phyloP scores from a whole-genome alignment of 2,329 filamentous ascomycete genomes.

The Chaetomiaceae sp. region DNA sequence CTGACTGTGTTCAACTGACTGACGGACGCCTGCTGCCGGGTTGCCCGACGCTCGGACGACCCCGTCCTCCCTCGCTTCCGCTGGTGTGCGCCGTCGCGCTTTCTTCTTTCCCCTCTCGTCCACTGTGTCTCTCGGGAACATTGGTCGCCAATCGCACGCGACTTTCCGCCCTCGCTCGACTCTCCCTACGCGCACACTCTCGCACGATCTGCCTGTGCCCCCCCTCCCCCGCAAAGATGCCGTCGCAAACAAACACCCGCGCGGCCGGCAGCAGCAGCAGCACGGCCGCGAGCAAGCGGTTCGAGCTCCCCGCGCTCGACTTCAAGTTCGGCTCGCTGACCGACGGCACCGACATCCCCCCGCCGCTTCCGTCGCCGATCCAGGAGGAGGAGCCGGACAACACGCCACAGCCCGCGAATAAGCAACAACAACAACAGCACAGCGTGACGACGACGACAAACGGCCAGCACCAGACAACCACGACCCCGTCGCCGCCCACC shows the following conservation, averaged over 20 bases:
- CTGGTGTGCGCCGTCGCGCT: not conserved
- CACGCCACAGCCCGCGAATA: slow-evolving; percentile 24
- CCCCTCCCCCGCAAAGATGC: slow-evolving; percentile 19
- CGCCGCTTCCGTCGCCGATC: slow-evolving; percentile 50
- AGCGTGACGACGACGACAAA: slow-evolving; percentile 31
- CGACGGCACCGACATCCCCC: slow-evolving; percentile 55
- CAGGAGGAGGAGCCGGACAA: slow-evolving; percentile 42
- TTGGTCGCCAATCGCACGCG: not conserved
- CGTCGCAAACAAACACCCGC: slow-evolving; percentile 24
- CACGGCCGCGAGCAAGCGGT: slow-evolving; percentile 29
- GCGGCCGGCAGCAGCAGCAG: slow-evolving; percentile 15
- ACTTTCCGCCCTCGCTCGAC: not conserved
- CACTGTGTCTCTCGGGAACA: not conserved
- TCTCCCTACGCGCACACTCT: no score
- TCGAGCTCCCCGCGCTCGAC: slow-evolving; percentile 53
- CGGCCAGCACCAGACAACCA: slow-evolving; percentile 34
- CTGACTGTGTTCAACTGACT: not conserved
- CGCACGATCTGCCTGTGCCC: no score
- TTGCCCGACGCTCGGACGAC: slow-evolving; percentile 11
- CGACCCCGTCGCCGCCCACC: slow-evolving; percentile 22
- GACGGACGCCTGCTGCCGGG: not conserved
- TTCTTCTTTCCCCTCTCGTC: slow-evolving; percentile 2
- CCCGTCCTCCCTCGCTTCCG: not conserved
- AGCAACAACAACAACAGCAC: slow-evolving; percentile 22
- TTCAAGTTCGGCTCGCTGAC: slow-evolving; percentile 55